phyloP scores from a whole-genome alignment of 148 eudicot species.

The Silene conica region DNA sequence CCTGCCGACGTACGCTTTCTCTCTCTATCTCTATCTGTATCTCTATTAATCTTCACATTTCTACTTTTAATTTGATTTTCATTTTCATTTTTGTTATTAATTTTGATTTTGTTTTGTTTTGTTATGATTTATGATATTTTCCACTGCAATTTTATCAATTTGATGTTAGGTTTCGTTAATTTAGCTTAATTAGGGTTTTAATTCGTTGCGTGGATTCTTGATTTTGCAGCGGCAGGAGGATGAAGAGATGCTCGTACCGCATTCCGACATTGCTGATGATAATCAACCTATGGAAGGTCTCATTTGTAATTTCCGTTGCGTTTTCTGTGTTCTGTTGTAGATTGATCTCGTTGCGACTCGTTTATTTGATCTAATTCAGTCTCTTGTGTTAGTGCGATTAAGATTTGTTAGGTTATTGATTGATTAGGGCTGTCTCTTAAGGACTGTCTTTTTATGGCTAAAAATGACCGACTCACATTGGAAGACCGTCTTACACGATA shows the following conservation, averaged over 20 bases:
- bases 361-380: background rate
- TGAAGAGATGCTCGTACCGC: conserved; percentile 90
- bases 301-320: background rate
- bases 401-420: conserved; percentile 25
- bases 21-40: background rate
- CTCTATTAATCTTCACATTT: background rate
- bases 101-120: background rate
- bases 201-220: background rate
- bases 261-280: conserved; percentile 50
- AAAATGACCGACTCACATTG: too few species aligned
- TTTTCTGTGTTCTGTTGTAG: background rate
- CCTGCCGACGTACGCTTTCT: conserved; percentile 45
- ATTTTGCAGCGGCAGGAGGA: conserved; percentile 59
- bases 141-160: background rate
- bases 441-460: too few species aligned
- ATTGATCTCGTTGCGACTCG: conserved; percentile 10
- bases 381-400: background rate
- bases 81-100: background rate
- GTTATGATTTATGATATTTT: background rate
- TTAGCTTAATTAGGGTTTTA: conserved; percentile 9
- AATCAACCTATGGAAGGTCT: conserved; percentile 92
- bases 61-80: background rate
- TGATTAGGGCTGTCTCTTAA: conserved; percentile 4
- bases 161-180: conserved; percentile 5
- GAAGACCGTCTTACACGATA: too few species aligned